phyloP scores from a whole-genome alignment of 2,329 filamentous ascomycete species.

The Nigrospora oryzae region DNA sequence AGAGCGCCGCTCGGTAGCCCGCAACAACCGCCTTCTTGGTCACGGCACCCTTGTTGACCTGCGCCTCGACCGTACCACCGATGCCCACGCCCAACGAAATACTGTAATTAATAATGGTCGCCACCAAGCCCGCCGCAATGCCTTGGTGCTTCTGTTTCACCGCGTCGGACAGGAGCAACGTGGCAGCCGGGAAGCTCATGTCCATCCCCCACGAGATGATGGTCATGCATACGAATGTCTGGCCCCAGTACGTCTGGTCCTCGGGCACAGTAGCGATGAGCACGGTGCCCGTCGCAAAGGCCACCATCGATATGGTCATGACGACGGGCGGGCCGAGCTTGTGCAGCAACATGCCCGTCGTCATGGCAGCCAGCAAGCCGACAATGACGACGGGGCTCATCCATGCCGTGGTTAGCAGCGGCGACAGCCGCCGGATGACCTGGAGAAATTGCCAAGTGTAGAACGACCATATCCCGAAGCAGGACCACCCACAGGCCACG shows the following conservation, averaged over 20 bases:
- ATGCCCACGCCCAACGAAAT: slow-evolving; percentile 59
- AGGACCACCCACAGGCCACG: slow-evolving; percentile 30
- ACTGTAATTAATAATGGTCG: slow-evolving; percentile 58
- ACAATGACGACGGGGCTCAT: slow-evolving; percentile 12
- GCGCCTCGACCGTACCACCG: slow-evolving; percentile 52
- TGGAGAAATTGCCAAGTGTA: slow-evolving; percentile 33
- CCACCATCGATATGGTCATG: slow-evolving; percentile 33
- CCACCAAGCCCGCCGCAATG: slow-evolving; percentile 12
- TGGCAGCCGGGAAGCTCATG: slow-evolving; percentile 57
- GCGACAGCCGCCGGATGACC: slow-evolving; percentile 16
- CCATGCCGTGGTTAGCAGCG: slow-evolving; percentile 23
- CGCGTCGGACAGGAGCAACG: slow-evolving; percentile 48
- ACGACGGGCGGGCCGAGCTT: slow-evolving; percentile 20
- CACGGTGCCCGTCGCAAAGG: slow-evolving; percentile 32
- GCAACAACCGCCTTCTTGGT: slow-evolving; percentile 7
- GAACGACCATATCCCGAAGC: slow-evolving; percentile 30
- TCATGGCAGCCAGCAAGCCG: slow-evolving; percentile 17
- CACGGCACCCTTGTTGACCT: slow-evolving; percentile 14
- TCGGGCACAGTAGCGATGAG: slow-evolving; percentile 39
- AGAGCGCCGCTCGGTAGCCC: slow-evolving; percentile 14
- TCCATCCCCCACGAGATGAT: slow-evolving; percentile 58
- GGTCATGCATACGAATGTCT: slow-evolving; percentile 49
- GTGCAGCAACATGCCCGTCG: slow-evolving; percentile 17
- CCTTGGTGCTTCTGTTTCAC: slow-evolving; percentile 29
- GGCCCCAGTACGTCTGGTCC: slow-evolving; percentile 54